Evolutionary conservation across 306 rosid species (phyloP).

Genomic region (Casuarina cunninghamiana): DNA sequence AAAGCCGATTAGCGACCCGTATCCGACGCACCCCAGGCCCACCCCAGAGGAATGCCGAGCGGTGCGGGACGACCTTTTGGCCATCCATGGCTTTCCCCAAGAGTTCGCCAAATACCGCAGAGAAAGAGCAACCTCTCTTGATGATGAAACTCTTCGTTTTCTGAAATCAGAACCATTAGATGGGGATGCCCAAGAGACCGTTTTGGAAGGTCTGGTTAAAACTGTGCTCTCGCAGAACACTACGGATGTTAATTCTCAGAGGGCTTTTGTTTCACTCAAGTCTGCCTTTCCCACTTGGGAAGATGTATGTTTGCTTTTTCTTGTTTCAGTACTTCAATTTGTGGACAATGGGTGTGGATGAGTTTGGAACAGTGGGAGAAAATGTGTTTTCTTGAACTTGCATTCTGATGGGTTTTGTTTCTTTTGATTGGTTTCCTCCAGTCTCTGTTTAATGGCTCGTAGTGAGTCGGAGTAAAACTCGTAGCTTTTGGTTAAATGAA

Average conservation of each 20-base stretch:
- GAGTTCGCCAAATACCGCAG: slow-evolving; percentile 76
- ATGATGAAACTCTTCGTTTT: not conserved
- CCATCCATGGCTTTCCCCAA: slow-evolving; percentile 66
- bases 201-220: slow-evolving; percentile 81
- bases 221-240: slow-evolving; percentile 91
- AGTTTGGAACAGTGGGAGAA: not conserved
- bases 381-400: not conserved
- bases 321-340: not conserved
- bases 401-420: not conserved
- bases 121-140: slow-evolving; percentile 10
- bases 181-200: slow-evolving; percentile 40
- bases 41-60: slow-evolving; percentile 52
- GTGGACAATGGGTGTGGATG: not conserved
- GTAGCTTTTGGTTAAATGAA: no score
- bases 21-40: slow-evolving; percentile 58
- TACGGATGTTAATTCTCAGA: slow-evolving; percentile 60
- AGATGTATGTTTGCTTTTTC: slow-evolving; percentile 32
- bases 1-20: slow-evolving; percentile 41
- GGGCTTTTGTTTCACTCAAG: slow-evolving; percentile 80
- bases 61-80: slow-evolving; percentile 68
- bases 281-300: slow-evolving; percentile 67
- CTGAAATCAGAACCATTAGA: slow-evolving; percentile 28
- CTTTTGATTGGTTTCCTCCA: not conserved
- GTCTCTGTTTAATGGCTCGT: not conserved
- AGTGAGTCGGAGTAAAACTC: not conserved